phyloP scores from a whole-genome alignment of 2,329 filamentous ascomycete genomes.

The Cladophialophora immunda region DNA sequence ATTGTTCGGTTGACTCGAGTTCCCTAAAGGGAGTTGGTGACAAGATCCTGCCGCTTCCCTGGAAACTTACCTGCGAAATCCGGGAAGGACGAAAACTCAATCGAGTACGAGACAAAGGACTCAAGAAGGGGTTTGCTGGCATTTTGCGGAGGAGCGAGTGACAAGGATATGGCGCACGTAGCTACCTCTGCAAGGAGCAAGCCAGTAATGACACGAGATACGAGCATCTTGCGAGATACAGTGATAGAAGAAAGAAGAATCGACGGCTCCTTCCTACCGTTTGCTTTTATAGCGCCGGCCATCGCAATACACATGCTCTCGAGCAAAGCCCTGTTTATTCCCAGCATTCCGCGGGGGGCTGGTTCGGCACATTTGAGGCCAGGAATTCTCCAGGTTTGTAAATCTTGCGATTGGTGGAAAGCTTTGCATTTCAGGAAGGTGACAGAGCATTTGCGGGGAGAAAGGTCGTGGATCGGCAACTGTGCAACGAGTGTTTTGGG shows the following conservation, averaged over 20 bases:
- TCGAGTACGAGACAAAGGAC: constrained; percentile 62
- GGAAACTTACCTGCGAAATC: constrained; percentile 57
- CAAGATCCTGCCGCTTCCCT: neutral
- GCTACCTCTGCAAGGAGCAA: constrained; percentile 15
- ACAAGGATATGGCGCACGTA: constrained; percentile 25
- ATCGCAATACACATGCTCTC: neutral
- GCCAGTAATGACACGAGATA: neutral
- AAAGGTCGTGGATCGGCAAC: neutral
- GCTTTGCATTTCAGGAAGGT: constrained; percentile 15
- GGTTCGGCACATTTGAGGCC: constrained; percentile 5
- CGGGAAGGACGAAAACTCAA: constrained; percentile 62
- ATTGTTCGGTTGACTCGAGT: constrained; percentile 63
- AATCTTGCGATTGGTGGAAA: constrained; percentile 17
- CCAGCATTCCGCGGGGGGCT: constrained; percentile 20
- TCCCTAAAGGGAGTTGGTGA: constrained; percentile 51
- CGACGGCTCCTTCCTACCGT: neutral
- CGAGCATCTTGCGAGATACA: constrained; percentile 12
- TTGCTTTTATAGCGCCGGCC: constrained; percentile 2
- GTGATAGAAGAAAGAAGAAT: neutral
- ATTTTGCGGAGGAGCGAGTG: constrained; percentile 27
- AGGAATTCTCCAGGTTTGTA: constrained; percentile 7
- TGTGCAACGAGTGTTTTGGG: neutral
- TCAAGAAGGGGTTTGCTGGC: constrained; percentile 43
- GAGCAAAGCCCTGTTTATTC: neutral
- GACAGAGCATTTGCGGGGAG: constrained; percentile 18